Conservation (phyloP, 805 yeast genomes). For the Lipomyces yamanashiensis region DNA sequence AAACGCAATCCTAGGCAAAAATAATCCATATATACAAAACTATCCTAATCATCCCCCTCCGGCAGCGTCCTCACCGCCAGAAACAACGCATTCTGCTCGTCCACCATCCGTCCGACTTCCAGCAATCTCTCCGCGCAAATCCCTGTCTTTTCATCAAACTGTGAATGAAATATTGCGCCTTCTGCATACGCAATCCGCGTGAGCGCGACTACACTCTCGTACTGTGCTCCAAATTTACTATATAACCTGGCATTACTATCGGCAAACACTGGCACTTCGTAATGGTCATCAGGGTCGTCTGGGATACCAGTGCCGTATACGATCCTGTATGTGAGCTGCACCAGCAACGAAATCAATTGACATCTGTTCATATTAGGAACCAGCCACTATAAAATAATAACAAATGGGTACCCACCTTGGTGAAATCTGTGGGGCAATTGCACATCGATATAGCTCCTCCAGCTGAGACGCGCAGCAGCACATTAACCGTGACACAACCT, state of each 20-base stretch:
- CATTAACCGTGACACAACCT: constrained; percentile 11
- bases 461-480: constrained; percentile 17
- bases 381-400: background rate
- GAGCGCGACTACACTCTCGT: constrained; percentile 39
- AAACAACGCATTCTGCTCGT: constrained; percentile 77
- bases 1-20: too few species aligned
- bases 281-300: constrained; percentile 13
- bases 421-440: background rate
- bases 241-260: constrained; percentile 9
- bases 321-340: constrained; percentile 6
- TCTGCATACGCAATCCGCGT: constrained; percentile 41
- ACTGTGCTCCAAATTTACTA: constrained; percentile 24
- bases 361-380: background rate
- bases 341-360: constrained; percentile 2
- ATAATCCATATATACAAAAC: background rate
- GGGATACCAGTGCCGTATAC: constrained; percentile 26
- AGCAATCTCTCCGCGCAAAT: constrained; percentile 73
- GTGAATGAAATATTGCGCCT: constrained; percentile 12
- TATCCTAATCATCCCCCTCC: background rate
- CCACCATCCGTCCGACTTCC: constrained; percentile 69
- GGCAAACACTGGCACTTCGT: background rate
- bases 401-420: background rate
- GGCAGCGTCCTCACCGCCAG: constrained; percentile 54
- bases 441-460: constrained; percentile 12
- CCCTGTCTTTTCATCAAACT: constrained; percentile 62